A percentile compares a stretch with the other conserved stretches of the same genome.
These are phyloP conservation scores for Copromyces sp. DNA, from an alignment of 495 filamentous ascomycete genomes.

Conservation along the genomic window DNA sequence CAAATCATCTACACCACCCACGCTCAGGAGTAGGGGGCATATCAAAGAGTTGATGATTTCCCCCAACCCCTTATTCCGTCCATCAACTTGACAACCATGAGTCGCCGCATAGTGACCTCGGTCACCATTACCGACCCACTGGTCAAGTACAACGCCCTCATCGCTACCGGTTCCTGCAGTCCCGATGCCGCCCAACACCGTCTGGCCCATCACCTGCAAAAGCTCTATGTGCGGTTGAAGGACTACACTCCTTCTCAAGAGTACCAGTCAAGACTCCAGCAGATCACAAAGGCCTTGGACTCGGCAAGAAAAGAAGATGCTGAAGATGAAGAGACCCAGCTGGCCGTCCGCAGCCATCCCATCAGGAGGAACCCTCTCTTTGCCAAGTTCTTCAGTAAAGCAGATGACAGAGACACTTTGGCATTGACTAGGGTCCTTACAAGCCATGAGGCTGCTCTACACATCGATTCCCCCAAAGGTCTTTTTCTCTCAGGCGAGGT, in stretches of 20 bases:
- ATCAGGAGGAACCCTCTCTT: slow-evolving; percentile 42
- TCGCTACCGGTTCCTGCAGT: slow-evolving; percentile 46
- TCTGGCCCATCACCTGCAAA: slow-evolving; percentile 57
- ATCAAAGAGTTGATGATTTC: slow-evolving; percentile 1
- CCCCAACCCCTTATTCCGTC: neutral
- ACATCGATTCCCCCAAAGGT: slow-evolving; percentile 52
- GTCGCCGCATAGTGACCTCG: slow-evolving; percentile 26
- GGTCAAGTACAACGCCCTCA: slow-evolving; percentile 53
- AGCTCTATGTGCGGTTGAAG: slow-evolving; percentile 53
- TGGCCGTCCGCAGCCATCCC: slow-evolving; percentile 36
- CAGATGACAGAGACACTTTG: slow-evolving; percentile 36
- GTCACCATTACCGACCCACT: slow-evolving; percentile 64
- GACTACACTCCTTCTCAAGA: slow-evolving; percentile 57
- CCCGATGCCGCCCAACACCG: slow-evolving; percentile 60
- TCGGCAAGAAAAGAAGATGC: slow-evolving; percentile 4
- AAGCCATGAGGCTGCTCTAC: slow-evolving; percentile 50
- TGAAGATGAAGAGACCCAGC: slow-evolving; percentile 8
- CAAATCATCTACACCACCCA: neutral
- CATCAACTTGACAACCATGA: slow-evolving; percentile 12
- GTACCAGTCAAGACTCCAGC: slow-evolving; percentile 46
- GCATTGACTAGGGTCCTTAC: slow-evolving; percentile 50
- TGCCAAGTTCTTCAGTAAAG: slow-evolving; percentile 29
- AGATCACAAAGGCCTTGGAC: slow-evolving; percentile 36
- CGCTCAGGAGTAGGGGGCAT: neutral
- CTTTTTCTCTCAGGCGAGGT: slow-evolving; percentile 62